These are phyloP conservation scores for Talaromyces islandicus DNA, from an alignment of 2,329 filamentous ascomycete species.

Conservation along the genomic window DNA sequence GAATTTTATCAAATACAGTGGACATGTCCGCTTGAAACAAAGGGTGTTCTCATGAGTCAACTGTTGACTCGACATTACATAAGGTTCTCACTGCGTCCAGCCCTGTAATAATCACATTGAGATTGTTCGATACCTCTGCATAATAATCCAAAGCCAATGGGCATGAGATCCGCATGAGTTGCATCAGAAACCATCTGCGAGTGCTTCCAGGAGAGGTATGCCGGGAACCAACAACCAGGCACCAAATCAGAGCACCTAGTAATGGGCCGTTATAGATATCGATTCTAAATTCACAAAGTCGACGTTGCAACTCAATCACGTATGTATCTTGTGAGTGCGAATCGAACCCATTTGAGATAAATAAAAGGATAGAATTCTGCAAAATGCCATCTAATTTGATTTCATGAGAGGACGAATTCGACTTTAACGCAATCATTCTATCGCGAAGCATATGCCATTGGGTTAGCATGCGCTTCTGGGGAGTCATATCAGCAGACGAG, in stretches of 20 bases:
- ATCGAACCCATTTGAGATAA: background rate
- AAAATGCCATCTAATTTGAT: constrained; percentile 2
- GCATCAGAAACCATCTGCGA: constrained; percentile 18
- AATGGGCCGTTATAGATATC: constrained; percentile 12
- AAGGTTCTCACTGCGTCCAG: constrained; percentile 8
- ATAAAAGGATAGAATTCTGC: constrained; percentile 3
- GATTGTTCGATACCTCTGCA: constrained; percentile 9
- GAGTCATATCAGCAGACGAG: background rate
- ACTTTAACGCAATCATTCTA: background rate
- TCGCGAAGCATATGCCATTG: constrained; percentile 8
- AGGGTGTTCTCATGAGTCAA: background rate
- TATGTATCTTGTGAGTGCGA: background rate
- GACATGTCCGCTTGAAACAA: background rate
- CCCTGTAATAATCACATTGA: constrained; percentile 12
- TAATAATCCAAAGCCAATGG: constrained; percentile 12
- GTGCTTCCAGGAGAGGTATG: constrained; percentile 5
- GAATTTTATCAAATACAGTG: background rate
- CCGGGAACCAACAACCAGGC: constrained; percentile 14
- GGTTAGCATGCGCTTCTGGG: background rate
- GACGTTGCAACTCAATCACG: constrained; percentile 6
- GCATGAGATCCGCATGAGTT: constrained; percentile 13
- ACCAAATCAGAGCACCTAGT: constrained; percentile 18
- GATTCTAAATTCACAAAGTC: constrained; percentile 13
- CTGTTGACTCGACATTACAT: background rate
- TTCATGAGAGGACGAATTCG: background rate